These are phyloP conservation scores for Microdochium trichocladiopsis DNA, from an alignment of 2,329 filamentous ascomycete genomes.

Conservation along the genomic window DNA sequence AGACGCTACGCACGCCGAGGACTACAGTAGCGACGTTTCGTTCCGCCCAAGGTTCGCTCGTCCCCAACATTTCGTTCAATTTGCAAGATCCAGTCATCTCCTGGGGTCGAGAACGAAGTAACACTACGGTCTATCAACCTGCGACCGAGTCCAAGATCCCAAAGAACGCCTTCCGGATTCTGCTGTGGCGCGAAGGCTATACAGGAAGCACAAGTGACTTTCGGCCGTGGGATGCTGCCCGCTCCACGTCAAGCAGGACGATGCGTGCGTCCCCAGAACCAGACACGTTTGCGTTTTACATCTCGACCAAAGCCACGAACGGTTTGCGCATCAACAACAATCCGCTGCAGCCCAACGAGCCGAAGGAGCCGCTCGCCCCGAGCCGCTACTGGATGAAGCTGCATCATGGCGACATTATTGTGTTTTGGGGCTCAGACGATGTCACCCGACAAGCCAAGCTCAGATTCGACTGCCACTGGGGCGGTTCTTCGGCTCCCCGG, in stretches of 20 bases:
- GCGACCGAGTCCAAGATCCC: slow-evolving; percentile 65
- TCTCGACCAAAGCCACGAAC: slow-evolving; percentile 71
- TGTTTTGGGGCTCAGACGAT: slow-evolving; percentile 54
- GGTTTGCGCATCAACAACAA: slow-evolving; percentile 74
- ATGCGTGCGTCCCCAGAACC: slow-evolving; percentile 22
- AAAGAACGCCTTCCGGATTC: slow-evolving; percentile 72
- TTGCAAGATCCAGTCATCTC: slow-evolving; percentile 62
- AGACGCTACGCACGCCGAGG: slow-evolving; percentile 6
- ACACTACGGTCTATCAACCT: slow-evolving; percentile 60
- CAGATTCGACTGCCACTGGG: slow-evolving; percentile 48
- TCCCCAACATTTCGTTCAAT: slow-evolving; percentile 54
- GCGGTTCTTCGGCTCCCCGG: slow-evolving; percentile 40
- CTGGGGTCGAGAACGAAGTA: slow-evolving; percentile 68
- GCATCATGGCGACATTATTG: slow-evolving; percentile 70
- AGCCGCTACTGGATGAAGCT: slow-evolving; percentile 61
- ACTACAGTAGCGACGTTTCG: background rate
- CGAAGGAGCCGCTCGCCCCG: slow-evolving; percentile 43
- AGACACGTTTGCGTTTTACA: slow-evolving; percentile 60
- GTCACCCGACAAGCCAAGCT: slow-evolving; percentile 33
- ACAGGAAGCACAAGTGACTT: slow-evolving; percentile 46
- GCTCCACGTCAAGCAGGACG: slow-evolving; percentile 27
- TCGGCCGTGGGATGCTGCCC: slow-evolving; percentile 46
- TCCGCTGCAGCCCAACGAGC: slow-evolving; percentile 50
- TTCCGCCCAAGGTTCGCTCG: slow-evolving; percentile 52
- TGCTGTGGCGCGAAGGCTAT: slow-evolving; percentile 65